A percentile compares a stretch with the other conserved stretches of the same genome.
Evolutionary conservation across 2,329 filamentous ascomycete species (phyloP).

Genomic region (Trichophyton rubrum): DNA sequence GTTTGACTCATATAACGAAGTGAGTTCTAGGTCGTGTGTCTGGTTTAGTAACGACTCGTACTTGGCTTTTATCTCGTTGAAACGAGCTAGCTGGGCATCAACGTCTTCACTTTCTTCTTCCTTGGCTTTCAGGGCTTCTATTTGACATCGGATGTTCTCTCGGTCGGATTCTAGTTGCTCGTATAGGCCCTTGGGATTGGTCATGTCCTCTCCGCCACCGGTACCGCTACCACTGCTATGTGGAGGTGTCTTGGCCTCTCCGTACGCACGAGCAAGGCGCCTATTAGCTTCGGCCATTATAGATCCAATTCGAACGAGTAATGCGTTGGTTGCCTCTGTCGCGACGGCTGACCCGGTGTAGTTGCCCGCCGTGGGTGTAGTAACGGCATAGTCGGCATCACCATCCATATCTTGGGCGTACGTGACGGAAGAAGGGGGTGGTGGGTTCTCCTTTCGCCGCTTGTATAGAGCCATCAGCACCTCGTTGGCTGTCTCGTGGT

Average conservation of each 20-base stretch:
- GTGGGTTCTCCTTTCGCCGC: constrained; percentile 50
- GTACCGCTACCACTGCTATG: constrained; percentile 29
- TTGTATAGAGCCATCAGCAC: constrained; percentile 64
- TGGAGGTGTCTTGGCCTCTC: constrained; percentile 47
- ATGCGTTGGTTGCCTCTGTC: constrained; percentile 54
- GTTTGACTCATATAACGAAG: constrained; percentile 19
- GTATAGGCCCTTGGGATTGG: constrained; percentile 30
- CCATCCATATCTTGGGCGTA: constrained; percentile 30
- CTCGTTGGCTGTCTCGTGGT: constrained; percentile 73
- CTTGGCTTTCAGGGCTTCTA: constrained; percentile 24
- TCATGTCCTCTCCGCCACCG: constrained; percentile 21
- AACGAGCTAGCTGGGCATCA: constrained; percentile 29
- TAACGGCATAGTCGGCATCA: constrained; percentile 19
- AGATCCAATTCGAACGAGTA: constrained; percentile 56
- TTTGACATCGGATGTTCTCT: constrained; percentile 31
- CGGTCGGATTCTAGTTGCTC: constrained; percentile 34
- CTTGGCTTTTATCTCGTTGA: constrained; percentile 24
- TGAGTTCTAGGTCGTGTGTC: constrained; percentile 28
- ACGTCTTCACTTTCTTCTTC: constrained; percentile 26
- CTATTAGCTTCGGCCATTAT: constrained; percentile 61
- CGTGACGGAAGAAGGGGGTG: constrained; percentile 56
- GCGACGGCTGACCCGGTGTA: constrained; percentile 28
- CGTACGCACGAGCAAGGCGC: constrained; percentile 46
- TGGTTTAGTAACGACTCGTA: constrained; percentile 36
- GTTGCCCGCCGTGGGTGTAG: constrained; percentile 20